phyloP scores from a whole-genome alignment of 805 yeast genomes.

The Tetrapisispora nanseiensis region DNA sequence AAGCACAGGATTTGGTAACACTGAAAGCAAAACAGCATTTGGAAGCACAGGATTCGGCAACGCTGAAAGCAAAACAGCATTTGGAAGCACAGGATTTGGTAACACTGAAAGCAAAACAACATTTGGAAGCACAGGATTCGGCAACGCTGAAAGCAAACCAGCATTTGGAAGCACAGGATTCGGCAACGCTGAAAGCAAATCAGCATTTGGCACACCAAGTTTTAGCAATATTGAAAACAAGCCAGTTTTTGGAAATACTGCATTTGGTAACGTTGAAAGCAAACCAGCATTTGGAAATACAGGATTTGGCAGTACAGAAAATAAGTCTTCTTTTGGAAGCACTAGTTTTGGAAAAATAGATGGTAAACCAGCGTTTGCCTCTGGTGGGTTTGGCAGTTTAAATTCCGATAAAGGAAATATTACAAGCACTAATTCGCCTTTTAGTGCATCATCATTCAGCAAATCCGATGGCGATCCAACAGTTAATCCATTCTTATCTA shows the following conservation, averaged over 20 bases:
- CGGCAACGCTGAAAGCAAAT: conserved; percentile 13
- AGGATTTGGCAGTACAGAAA: conserved; percentile 17
- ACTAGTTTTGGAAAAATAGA: conserved; percentile 7
- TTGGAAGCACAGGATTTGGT: too few relatives aligned
- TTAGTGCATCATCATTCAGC: conserved; percentile 14
- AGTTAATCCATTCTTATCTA: too few relatives aligned
- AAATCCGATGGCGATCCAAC: too few relatives aligned
- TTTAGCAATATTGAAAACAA: conserved; percentile 8
- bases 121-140: too few relatives aligned
- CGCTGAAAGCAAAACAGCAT: too few relatives aligned
- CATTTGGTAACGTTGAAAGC: background rate
- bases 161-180: conserved; percentile 15
- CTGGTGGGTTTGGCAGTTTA: too few relatives aligned
- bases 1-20: too few relatives aligned
- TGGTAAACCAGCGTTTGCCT: background rate
- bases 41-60: too few relatives aligned
- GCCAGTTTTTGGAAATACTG: conserved; percentile 4
- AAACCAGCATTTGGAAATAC: conserved; percentile 19
- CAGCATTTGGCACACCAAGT: conserved; percentile 6
- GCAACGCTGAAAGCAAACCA: conserved; percentile 1
- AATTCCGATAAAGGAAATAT: too few relatives aligned
- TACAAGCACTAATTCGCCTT: conserved; percentile 3
- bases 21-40: too few relatives aligned
- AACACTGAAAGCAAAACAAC: too few relatives aligned
- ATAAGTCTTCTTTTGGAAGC: conserved; percentile 12